Base-by-base conservation (phyloP, 371 early-diverging fungal genomes). In the Massospora cicadina region DNA sequence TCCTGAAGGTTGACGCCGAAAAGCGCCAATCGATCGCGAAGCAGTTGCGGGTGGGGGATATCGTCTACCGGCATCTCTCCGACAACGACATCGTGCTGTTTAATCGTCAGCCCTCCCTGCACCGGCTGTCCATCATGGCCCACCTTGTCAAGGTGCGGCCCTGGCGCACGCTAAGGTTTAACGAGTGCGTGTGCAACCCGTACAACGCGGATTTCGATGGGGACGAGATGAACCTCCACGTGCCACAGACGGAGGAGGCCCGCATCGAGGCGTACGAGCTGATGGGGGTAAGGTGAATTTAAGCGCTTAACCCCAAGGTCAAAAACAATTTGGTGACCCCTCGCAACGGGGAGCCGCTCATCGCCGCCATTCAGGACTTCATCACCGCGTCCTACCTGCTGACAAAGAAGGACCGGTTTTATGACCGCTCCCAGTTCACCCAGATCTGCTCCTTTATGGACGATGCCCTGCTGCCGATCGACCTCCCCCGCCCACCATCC, bases 191-290 rank as follows among this genome's bases (percentile, higher is more conserved):
- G 2, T 98, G 98, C 75, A 86, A 94, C 2, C 99, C 99, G 26
- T 99, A 99, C 72, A 99, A 99, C 75, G 99, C 99, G 53, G 99
- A 98, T 84, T 99, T 98, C 74, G 99, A 99, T 73, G 99, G 99
- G 69, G 99, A 99, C 77, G 99, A 99, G 76, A 99, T 99, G 99
- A 99, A 99, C 74, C 79, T 99, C 74, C 99, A 99, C 76, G 88
- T 99, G 3, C 99, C 99, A 17, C 99, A 99, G 76, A 98, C 98
- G 1, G 91, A 95, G 74, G 98, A 99, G 78, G 98, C 99, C 0
- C 83, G 95, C 31, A 89, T 96, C 1, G 99, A 99, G 73, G 98
- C 98, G 0, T 85, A 90, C 64, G 88, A 90, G 71, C 76, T 99
- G 65, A 97, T 98, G 98, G 96, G 98, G 58, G 89, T 82, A 74